phyloP scores from a whole-genome alignment of 2,329 filamentous ascomycete genomes.

The Arthrobotrys iridis region DNA sequence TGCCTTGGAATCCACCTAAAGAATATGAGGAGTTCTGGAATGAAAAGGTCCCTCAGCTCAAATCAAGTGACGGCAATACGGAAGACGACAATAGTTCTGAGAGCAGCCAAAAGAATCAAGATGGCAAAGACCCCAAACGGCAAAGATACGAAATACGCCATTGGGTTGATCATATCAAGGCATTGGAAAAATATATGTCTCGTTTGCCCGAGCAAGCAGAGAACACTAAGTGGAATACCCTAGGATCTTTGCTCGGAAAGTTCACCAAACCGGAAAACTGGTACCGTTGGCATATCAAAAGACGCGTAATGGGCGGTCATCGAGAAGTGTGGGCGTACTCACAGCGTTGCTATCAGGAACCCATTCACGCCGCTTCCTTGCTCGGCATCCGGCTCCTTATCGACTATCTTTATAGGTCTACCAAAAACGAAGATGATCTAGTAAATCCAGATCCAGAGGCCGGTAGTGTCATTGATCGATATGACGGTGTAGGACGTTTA shows the following conservation, averaged over 20 bases:
- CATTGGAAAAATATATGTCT: background rate
- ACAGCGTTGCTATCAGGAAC: background rate
- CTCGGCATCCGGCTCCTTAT: background rate
- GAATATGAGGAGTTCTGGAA: background rate
- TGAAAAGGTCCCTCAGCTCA: background rate
- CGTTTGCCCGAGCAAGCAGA: background rate
- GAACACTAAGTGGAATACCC: background rate
- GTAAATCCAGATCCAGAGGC: background rate
- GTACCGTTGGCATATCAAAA: conserved; percentile 5
- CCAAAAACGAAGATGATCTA: background rate
- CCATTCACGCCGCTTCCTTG: background rate
- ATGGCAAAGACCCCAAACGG: no score
- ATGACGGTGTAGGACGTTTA: background rate
- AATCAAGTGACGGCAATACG: background rate
- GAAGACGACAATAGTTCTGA: background rate
- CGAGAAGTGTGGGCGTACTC: background rate
- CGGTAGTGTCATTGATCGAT: background rate
- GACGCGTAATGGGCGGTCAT: background rate
- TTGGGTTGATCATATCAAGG: conserved; percentile 18
- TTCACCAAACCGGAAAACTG: conserved; percentile 14
- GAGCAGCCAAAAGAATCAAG: background rate
- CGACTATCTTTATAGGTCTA: background rate
- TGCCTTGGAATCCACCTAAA: conserved; percentile 3
- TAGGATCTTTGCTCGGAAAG: background rate
- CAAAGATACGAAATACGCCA: conserved; percentile 17